Conservation (phyloP, 2,329 filamentous ascomycete species). For the Pseudogymnoascus sp. region DNA sequence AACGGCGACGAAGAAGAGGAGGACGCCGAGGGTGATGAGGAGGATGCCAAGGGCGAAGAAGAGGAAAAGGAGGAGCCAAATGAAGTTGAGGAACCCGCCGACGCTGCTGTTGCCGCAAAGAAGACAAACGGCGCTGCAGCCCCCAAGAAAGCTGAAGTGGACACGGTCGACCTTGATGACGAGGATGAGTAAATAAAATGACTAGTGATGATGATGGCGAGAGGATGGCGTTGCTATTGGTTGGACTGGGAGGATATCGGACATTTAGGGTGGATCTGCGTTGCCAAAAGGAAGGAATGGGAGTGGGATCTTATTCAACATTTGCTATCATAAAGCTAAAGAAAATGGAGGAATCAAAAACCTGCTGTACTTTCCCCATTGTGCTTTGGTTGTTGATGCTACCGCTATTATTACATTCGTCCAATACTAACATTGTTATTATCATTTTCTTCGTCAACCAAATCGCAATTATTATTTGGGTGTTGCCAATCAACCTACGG, state of each 20-base stretch:
- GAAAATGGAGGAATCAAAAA: neutral
- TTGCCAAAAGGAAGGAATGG: neutral
- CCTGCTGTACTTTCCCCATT: neutral
- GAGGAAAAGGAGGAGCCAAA: neutral
- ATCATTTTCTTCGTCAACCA: neutral
- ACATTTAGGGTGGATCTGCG: neutral
- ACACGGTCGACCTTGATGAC: neutral
- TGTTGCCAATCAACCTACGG: neutral
- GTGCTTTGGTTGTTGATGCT: neutral
- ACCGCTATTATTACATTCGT: too few species aligned
- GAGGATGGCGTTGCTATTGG: neutral
- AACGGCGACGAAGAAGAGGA: slow-evolving; percentile 9
- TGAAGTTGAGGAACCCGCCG: neutral
- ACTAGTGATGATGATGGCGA: neutral
- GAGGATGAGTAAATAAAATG: slow-evolving; percentile 6
- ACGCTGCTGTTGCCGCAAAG: neutral
- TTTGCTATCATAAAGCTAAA: slow-evolving; percentile 2
- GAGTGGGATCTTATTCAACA: slow-evolving; percentile 1
- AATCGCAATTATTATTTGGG: neutral
- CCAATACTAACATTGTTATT: neutral
- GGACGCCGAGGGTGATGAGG: slow-evolving; percentile 12
- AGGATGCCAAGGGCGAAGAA: slow-evolving; percentile 5
- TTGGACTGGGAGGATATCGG: neutral
- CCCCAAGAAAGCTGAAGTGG: neutral
- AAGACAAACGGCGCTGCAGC: neutral